Evolutionary conservation across 2,329 filamentous ascomycete genomes (phyloP).

Genomic region (Cercospora zeae-maydis): DNA sequence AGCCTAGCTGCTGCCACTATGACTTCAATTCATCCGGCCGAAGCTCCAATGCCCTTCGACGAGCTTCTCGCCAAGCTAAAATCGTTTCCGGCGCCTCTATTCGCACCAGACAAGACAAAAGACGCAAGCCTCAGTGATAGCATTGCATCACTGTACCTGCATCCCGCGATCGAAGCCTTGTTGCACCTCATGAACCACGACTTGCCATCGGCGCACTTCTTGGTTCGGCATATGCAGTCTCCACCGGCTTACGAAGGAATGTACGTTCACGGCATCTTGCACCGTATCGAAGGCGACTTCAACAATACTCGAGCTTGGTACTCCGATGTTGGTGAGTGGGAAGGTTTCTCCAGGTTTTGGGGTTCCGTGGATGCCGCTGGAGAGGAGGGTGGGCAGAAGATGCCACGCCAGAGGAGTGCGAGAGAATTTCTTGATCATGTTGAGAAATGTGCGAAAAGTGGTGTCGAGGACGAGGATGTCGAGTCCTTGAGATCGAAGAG

Average conservation of each 20-base stretch:
- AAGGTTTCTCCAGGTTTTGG: constrained; percentile 38
- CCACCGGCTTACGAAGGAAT: constrained; percentile 50
- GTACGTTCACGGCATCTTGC: constrained; percentile 51
- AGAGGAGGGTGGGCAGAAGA: constrained; percentile 35
- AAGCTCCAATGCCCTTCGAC: constrained; percentile 29
- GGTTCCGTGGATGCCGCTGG: constrained; percentile 29
- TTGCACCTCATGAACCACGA: constrained; percentile 53
- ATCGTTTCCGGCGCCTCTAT: constrained; percentile 29
- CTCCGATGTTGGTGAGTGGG: constrained; percentile 41
- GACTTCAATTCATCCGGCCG: constrained; percentile 10
- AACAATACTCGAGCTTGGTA: constrained; percentile 51
- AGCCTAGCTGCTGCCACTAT: neutral
- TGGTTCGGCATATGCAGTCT: constrained; percentile 52
- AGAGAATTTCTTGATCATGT: constrained; percentile 16
- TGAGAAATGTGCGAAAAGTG: constrained; percentile 22
- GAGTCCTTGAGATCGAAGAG: constrained; percentile 37
- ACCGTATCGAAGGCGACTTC: constrained; percentile 51
- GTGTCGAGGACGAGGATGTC: constrained; percentile 29
- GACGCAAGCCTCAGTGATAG: constrained; percentile 27
- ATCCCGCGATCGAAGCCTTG: constrained; percentile 50
- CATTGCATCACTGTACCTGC: constrained; percentile 36
- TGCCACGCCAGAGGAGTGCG: constrained; percentile 13
- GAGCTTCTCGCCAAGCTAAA: constrained; percentile 31
- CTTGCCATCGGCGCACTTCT: constrained; percentile 50
- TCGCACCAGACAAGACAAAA: constrained; percentile 25